Evolutionary conservation across 768 basidiomycete genomes (phyloP), one percentile per base, ranked within the genome.

Genomic region (Suillus americanus): DNA sequence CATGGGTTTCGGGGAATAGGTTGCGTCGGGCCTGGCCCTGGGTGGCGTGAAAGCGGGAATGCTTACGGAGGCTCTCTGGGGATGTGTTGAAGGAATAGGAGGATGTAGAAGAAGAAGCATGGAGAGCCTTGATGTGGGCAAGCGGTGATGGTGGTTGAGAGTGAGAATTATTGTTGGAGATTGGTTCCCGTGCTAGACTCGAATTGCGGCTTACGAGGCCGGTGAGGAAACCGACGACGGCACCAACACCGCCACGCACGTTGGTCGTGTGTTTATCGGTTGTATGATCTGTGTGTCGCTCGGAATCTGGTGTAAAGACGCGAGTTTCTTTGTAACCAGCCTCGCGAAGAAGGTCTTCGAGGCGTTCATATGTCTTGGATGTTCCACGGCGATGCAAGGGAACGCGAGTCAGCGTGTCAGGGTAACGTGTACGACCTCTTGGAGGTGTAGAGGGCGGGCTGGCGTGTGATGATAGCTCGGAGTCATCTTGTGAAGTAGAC

Each of bases 261-360:
- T 79, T 80, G 28, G 77, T 77, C 33, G 78, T 78, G 41, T 61
- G 67, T 40, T 70, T 74, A 66, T 63, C 70, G 25, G 16, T 30
- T 28, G 16, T 14, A 51, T 51, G 50, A 28, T 71, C 70, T 30
- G 73, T 78, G 20, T 72, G 71, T 45, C 84, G 82, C 65, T 94
- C 91, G 5, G 83, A 79, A 75, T 95, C 92, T 9, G 95, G 94
- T 0, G 95, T 95, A 70, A 92, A 91, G 13, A 97, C 83, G 50
- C 94, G 85, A 3, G 94, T 95, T 72, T 97, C 95, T 74, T 94
- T 94, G 81, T 95, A 96, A 2, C 95, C 95, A 1, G 93, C 93
- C 73, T 94, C 91, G 59, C 86, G 82, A 33, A 97, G 82, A 20
- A 97, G 81, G 77, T 95, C 92, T 68, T 95, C 95, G 23, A 97